These are phyloP conservation scores for Cryptococcus sp. DNA, from an alignment of 1,284 basidiomycete species.

Conservation along the genomic window DNA sequence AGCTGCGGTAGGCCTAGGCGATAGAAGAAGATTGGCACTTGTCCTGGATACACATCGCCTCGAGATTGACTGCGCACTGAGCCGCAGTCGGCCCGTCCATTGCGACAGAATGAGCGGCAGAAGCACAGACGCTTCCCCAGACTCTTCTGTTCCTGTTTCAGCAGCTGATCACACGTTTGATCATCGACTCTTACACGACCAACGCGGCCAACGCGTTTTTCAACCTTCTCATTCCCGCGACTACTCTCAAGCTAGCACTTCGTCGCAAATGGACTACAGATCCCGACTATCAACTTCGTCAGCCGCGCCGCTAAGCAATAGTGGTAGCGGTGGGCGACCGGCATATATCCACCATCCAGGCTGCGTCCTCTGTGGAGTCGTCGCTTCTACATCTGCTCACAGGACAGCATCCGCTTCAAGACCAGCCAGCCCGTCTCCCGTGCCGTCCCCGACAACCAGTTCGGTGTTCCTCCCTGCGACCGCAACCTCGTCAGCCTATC, in stretches of 20 bases:
- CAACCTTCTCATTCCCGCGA: not conserved
- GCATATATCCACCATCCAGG: slow-evolving; percentile 27
- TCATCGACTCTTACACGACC: too few species aligned
- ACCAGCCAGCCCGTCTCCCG: slow-evolving; percentile 1
- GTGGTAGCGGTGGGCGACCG: not conserved
- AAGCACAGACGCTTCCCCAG: too few species aligned
- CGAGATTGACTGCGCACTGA: too few species aligned
- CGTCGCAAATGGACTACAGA: not conserved
- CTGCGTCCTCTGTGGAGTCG: slow-evolving; percentile 39
- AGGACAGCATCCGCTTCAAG: not conserved
- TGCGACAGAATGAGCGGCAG: too few species aligned
- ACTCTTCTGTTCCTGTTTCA: too few species aligned
- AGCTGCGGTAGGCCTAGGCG: too few species aligned
- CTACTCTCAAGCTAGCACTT: not conserved
- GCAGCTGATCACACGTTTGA: too few species aligned
- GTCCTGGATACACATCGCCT: too few species aligned
- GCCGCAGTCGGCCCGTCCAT: too few species aligned
- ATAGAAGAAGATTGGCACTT: too few species aligned
- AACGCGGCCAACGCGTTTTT: too few species aligned
- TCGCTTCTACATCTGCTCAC: slow-evolving; percentile 22
- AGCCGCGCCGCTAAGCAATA: not conserved
- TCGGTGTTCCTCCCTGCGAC: slow-evolving; percentile 2
- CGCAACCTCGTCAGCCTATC: not conserved
- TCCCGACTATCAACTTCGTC: not conserved
- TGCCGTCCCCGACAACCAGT: slow-evolving; percentile 5